Percentiles rank a stretch among this genome's conserved stretches.
phyloP scores from a whole-genome alignment of 352 stramenopile species.

The Phytophthora hybrid region DNA sequence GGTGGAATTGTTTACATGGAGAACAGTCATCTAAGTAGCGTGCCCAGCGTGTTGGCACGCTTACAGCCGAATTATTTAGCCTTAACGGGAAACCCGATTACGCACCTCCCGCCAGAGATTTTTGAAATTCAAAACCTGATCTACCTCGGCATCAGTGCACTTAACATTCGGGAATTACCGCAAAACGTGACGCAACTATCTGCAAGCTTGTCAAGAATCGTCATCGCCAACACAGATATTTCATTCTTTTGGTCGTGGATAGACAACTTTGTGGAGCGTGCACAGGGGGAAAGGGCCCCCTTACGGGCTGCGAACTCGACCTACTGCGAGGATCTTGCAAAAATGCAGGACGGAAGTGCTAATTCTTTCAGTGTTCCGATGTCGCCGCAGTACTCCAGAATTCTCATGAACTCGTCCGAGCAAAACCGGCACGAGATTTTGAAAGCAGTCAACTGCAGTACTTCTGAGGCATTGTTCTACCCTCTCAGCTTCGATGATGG shows the following conservation, averaged over 20 bases:
- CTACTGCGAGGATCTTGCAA: constrained; percentile 18
- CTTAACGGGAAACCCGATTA: constrained; percentile 39
- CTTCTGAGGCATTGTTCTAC: constrained; percentile 1
- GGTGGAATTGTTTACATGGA: constrained; percentile 37
- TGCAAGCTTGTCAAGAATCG: constrained; percentile 10
- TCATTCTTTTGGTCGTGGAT: constrained; percentile 29
- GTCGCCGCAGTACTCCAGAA: constrained; percentile 13
- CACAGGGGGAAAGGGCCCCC: neutral
- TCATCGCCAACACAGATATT: constrained; percentile 22
- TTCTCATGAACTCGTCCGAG: constrained; percentile 18
- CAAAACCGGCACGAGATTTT: constrained; percentile 14
- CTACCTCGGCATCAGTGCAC: constrained; percentile 24
- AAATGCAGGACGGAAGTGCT: constrained; percentile 1
- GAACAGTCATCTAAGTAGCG: constrained; percentile 19
- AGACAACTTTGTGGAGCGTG: constrained; percentile 4
- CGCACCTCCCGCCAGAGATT: constrained; percentile 24
- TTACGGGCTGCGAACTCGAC: constrained; percentile 10
- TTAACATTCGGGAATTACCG: constrained; percentile 24
- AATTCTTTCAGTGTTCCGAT: constrained; percentile 1
- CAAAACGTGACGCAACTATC: constrained; percentile 28
- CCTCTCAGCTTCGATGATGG: constrained; percentile 22
- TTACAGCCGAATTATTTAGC: constrained; percentile 35
- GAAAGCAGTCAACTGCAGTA: constrained; percentile 6
- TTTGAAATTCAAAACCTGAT: constrained; percentile 29
- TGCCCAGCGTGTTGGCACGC: constrained; percentile 23